Percentiles rank a stretch among this genome's conserved stretches.
phyloP scores from a whole-genome alignment of 305 asterid species.

The Solanum hybrid region DNA sequence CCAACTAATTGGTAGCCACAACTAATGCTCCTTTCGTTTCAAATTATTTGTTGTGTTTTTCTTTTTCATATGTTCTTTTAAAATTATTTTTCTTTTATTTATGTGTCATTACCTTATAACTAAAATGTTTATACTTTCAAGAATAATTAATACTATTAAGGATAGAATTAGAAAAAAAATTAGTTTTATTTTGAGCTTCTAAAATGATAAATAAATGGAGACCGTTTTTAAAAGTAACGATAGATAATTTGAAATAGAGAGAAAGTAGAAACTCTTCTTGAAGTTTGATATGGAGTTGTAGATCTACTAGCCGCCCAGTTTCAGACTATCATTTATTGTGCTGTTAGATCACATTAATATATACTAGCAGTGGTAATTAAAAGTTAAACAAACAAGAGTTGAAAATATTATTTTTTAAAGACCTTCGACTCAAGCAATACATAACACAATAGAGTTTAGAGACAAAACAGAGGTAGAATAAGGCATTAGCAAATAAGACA shows the following conservation, averaged over 20 bases:
- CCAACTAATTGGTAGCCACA: neutral
- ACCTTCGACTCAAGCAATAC: neutral
- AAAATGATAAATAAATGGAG: neutral
- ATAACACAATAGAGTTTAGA: neutral
- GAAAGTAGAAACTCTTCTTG: neutral
- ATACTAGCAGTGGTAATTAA: neutral
- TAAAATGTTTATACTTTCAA: neutral
- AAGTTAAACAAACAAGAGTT: neutral
- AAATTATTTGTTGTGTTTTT: neutral
- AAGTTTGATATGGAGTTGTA: neutral
- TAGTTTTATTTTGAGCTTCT: neutral
- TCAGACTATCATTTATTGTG: neutral
- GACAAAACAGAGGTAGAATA: neutral
- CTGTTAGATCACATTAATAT: neutral
- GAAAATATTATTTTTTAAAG: neutral
- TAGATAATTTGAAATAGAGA: neutral
- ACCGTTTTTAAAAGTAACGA: neutral
- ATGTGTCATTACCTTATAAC: neutral
- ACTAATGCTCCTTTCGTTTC: neutral
- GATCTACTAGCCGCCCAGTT: neutral
- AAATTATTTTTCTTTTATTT: neutral
- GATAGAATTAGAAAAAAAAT: neutral
- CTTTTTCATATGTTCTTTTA: neutral
- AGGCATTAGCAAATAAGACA: neutral
- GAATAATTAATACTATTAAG: neutral